A percentile compares a stretch with the other conserved stretches of the same genome.
These are phyloP conservation scores for Delitschia confertaspora DNA, from an alignment of 495 filamentous ascomycete species.

Conservation along the genomic window DNA sequence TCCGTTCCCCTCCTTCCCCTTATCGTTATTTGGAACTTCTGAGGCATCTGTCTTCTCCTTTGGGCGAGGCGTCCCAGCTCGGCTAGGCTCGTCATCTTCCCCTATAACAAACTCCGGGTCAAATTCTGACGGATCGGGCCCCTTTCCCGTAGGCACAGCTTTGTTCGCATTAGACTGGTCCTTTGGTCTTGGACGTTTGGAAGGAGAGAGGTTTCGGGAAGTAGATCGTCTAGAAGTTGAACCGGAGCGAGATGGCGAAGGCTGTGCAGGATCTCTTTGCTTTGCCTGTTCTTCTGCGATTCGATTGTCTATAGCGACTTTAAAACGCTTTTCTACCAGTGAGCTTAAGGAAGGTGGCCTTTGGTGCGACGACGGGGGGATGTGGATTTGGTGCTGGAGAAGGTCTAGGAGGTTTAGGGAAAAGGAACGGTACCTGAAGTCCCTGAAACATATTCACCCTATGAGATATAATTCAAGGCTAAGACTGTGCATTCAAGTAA, in stretches of 20 bases:
- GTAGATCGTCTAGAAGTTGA: conserved; percentile 42
- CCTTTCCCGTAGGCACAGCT: conserved; percentile 41
- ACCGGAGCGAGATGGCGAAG: conserved; percentile 41
- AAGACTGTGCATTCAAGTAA: background rate
- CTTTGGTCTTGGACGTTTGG: conserved; percentile 42
- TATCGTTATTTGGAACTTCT: conserved; percentile 9
- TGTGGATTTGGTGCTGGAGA: no score
- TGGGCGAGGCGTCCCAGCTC: conserved; percentile 44
- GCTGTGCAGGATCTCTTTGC: conserved; percentile 45
- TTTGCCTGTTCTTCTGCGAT: conserved; percentile 87
- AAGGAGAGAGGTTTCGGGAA: conserved; percentile 45
- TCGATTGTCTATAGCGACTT: conserved; percentile 73
- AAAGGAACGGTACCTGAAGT: conserved; percentile 13
- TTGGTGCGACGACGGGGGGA: no score
- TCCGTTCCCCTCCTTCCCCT: conserved; percentile 28
- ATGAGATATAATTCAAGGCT: background rate
- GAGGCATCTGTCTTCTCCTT: conserved; percentile 20
- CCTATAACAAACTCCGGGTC: conserved; percentile 75
- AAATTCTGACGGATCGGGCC: conserved; percentile 75
- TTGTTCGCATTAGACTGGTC: conserved; percentile 43
- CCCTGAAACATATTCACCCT: conserved; percentile 23
- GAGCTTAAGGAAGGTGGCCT: background rate
- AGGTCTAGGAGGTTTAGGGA: background rate
- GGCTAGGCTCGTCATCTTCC: conserved; percentile 57
- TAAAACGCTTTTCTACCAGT: conserved; percentile 53